A percentile compares a stretch with the other conserved stretches of the same genome.
Conservation (phyloP, 768 basidiomycete species). For the Macrolepiota fuliginosa region DNA sequence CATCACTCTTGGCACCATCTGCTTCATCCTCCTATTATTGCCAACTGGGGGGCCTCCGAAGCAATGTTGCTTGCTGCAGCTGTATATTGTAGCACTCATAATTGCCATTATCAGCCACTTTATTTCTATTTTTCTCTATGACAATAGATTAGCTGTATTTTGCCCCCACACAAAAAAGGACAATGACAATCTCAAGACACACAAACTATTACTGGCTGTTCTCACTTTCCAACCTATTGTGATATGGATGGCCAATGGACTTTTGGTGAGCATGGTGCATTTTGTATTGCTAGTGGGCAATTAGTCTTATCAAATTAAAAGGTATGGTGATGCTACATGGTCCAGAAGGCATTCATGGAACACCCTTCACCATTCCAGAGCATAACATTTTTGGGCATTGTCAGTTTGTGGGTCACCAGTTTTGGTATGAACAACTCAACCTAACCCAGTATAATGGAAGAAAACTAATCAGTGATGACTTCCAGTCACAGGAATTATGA, state of each 20-base stretch:
- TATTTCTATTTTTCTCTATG: background rate
- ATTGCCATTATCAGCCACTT: background rate
- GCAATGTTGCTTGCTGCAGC: background rate
- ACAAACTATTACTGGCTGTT: no score
- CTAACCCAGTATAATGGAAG: no score
- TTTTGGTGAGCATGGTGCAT: background rate
- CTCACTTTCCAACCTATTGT: background rate
- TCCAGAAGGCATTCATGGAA: background rate
- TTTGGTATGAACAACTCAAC: background rate
- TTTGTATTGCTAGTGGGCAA: background rate
- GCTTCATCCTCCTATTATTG: background rate
- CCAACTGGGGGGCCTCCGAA: background rate
- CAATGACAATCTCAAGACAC: no score
- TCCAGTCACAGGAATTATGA: background rate
- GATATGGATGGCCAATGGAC: background rate
- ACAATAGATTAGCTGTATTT: background rate
- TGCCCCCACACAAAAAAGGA: background rate
- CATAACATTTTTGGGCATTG: background rate
- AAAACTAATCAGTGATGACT: no score
- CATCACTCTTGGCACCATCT: background rate
- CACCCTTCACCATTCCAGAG: background rate
- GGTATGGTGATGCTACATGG: conserved; percentile 8
- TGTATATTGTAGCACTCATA: background rate
- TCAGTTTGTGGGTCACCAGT: background rate
- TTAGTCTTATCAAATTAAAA: background rate